A percentile compares a stretch with the other conserved stretches of the same genome.
Conservation (phyloP, 2,329 filamentous ascomycete genomes). For the Lasiodiplodia theobromae region DNA sequence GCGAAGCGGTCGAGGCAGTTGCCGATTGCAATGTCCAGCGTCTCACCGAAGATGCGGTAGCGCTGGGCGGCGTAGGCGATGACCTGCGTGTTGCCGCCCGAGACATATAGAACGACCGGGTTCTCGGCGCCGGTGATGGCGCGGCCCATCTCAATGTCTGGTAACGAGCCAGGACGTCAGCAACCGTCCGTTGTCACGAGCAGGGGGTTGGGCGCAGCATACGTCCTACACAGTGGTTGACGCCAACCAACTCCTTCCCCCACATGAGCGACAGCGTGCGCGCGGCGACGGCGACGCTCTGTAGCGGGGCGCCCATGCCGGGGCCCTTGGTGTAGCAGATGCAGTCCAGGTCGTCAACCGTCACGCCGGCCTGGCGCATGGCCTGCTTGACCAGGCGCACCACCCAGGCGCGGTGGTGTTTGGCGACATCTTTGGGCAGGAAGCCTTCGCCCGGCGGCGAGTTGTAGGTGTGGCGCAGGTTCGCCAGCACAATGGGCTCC, state of each 20-base stretch:
- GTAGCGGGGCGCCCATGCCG: slow-evolving; percentile 93
- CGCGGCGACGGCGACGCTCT: slow-evolving; percentile 84
- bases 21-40: slow-evolving; percentile 94
- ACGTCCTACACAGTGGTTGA: slow-evolving; percentile 96
- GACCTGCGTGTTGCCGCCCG: slow-evolving; percentile 95
- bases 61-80: slow-evolving; percentile 94
- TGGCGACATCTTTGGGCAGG: slow-evolving; percentile 93
- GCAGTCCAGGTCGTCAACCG: slow-evolving; percentile 74
- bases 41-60: slow-evolving; percentile 98
- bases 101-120: slow-evolving; percentile 95
- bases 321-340: slow-evolving; percentile 96
- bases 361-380: slow-evolving; percentile 68
- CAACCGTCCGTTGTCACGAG: neutral
- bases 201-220: slow-evolving; percentile 39
- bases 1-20: slow-evolving; percentile 98
- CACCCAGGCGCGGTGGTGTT: slow-evolving; percentile 88
- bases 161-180: neutral
- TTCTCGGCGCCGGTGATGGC: slow-evolving; percentile 89
- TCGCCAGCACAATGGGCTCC: slow-evolving; percentile 74
- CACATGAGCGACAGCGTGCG: slow-evolving; percentile 83
- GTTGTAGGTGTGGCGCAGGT: slow-evolving; percentile 91
- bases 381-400: slow-evolving; percentile 81
- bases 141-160: slow-evolving; percentile 95
- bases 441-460: slow-evolving; percentile 94
- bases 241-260: slow-evolving; percentile 86